A percentile compares a stretch with the other conserved stretches of the same genome.
phyloP scores from a whole-genome alignment of 2,329 filamentous ascomycete genomes.

The Colletotrichum sp. region DNA sequence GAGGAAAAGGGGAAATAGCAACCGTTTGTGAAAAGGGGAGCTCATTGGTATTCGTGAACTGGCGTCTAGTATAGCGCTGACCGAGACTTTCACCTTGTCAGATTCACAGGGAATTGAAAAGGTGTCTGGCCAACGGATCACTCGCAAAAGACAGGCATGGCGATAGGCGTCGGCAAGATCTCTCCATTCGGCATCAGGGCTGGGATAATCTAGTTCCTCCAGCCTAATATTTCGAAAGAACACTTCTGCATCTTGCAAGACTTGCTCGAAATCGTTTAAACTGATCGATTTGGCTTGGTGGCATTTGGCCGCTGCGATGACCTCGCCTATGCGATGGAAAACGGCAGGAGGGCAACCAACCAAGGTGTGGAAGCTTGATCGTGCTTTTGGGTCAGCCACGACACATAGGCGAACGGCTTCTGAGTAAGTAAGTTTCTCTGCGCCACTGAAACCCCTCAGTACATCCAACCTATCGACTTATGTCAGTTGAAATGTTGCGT shows the following conservation, averaged over 20 bases:
- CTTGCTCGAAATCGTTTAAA: conserved; percentile 7
- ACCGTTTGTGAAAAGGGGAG: conserved; percentile 29
- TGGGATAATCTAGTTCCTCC: conserved; percentile 29
- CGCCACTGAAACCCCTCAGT: conserved; percentile 32
- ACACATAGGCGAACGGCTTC: conserved; percentile 28
- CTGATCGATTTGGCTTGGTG: conserved; percentile 9
- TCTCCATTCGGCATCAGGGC: conserved; percentile 29
- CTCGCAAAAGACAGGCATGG: conserved; percentile 32
- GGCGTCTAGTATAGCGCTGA: conserved; percentile 28
- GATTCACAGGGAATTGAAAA: conserved; percentile 29
- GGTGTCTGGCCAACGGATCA: conserved; percentile 29
- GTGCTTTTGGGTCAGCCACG: conserved; percentile 23
- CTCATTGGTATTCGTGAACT: conserved; percentile 26
- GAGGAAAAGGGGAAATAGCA: conserved; percentile 32
- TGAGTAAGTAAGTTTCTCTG: conserved; percentile 33
- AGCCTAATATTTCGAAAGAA: conserved; percentile 30
- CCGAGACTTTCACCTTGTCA: conserved; percentile 24
- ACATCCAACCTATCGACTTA: conserved; percentile 28
- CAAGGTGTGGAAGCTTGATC: conserved; percentile 26
- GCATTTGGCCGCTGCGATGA: conserved; percentile 26
- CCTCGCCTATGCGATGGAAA: conserved; percentile 28
- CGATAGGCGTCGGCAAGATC: conserved; percentile 31
- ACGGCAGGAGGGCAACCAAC: conserved; percentile 31
- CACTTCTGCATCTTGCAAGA: conserved; percentile 25
- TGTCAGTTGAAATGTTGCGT: not conserved